phyloP scores from a whole-genome alignment of 345 rosid genomes.

The Gossypium sturtianum region DNA sequence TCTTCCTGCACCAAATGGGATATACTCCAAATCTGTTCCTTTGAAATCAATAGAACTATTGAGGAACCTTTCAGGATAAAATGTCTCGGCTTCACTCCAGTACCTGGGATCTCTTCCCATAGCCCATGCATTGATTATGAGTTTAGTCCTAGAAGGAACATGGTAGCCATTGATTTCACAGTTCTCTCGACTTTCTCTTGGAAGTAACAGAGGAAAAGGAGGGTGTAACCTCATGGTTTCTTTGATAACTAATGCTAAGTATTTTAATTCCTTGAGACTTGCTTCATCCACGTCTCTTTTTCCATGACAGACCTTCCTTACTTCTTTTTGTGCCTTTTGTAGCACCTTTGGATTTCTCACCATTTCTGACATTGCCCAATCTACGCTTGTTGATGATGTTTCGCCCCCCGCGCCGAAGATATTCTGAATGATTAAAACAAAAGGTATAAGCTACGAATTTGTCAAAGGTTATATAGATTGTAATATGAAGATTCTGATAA shows the following conservation, averaged over 20 bases:
- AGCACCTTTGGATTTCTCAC: background rate
- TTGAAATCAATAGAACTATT: background rate
- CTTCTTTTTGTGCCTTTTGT: background rate
- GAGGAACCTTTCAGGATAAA: background rate
- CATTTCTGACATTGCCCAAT: background rate
- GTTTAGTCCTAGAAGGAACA: background rate
- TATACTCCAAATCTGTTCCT: background rate
- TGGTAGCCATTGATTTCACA: background rate
- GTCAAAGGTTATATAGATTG: too few species aligned
- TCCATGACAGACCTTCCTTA: background rate
- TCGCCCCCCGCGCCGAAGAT: background rate
- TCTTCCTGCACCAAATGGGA: background rate
- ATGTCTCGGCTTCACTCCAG: background rate
- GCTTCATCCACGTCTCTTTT: background rate
- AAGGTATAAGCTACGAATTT: background rate
- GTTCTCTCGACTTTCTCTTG: background rate
- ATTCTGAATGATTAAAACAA: background rate
- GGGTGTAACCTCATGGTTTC: background rate
- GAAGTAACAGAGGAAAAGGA: background rate
- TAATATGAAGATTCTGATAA: too few species aligned
- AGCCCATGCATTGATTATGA: constrained; percentile 1
- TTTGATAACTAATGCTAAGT: background rate
- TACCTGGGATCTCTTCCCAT: background rate
- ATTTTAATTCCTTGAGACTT: background rate
- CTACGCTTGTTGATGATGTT: background rate